A percentile compares a stretch with the other conserved stretches of the same genome.
These are phyloP conservation scores for Solanum chacoense DNA, from an alignment of 305 asterid species.

Conservation along the genomic window DNA sequence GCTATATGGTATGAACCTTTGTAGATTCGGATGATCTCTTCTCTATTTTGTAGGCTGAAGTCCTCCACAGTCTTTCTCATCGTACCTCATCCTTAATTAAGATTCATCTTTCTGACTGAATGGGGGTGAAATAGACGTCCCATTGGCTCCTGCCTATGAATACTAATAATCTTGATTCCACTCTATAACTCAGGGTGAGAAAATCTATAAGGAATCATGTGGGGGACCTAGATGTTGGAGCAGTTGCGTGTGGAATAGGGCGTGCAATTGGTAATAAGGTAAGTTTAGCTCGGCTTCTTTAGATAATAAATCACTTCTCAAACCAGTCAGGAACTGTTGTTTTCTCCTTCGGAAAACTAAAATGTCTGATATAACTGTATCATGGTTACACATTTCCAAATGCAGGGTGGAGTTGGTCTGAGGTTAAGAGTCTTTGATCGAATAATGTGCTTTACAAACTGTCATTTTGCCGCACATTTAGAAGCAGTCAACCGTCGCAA, in stretches of 20 bases:
- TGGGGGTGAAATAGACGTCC: not conserved
- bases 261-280: slow-evolving; percentile 99
- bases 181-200: slow-evolving; percentile 58
- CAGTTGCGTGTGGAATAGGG: slow-evolving; percentile 97
- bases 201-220: slow-evolving; percentile 63
- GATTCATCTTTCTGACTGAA: not conserved
- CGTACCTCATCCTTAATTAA: not conserved
- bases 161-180: not conserved
- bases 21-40: not conserved
- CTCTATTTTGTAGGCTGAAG: not conserved
- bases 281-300: not conserved
- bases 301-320: not conserved
- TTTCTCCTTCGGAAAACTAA: not conserved
- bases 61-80: not conserved
- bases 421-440: slow-evolving; percentile 84
- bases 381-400: not conserved
- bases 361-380: not conserved
- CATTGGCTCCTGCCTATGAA: not conserved
- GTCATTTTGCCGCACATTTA: slow-evolving; percentile 94
- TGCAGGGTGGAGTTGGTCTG: slow-evolving; percentile 93
- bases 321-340: not conserved
- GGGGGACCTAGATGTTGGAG: slow-evolving; percentile 89
- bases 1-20: slow-evolving; percentile 54
- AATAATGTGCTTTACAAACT: slow-evolving; percentile 69
- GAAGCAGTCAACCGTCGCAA: slow-evolving; percentile 91